Base-by-base conservation (phyloP, 306 rosid species). In the Pachyrhizus erosus region DNA sequence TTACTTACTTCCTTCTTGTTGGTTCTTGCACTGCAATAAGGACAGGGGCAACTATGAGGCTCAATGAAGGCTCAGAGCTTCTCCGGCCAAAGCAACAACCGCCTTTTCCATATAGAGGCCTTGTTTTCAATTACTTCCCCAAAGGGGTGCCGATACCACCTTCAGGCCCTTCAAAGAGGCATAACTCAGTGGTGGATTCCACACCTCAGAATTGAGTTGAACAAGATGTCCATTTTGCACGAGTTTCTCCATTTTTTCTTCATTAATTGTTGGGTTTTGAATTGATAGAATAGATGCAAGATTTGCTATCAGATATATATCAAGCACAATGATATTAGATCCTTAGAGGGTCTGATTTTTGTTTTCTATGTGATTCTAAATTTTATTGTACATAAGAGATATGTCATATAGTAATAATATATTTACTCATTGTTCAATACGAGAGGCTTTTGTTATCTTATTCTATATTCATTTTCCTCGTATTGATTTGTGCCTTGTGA, bases 161-260 rank as follows among this genome's bases (percentile, higher is more conserved):
- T 75, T 96, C 99, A 6, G 98, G 92, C 24, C 99, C 99, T 40
- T 96, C 99, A 48, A 87, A 82, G n/a, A 83, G 97, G 67, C 99
- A 96, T 78, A 96, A 96, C 86, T 72, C 91, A 4, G 74, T 78
- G 49, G 84, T 85, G 74, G 79, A 84, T 82, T 89, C 98, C 27
- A 45, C 87, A 3, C 92, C 98, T 74, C 72, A 78, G 3, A 88
- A 91, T 85, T 93, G 83, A 90, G 79, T 34, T 46, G 7, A 80
- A 29, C 17, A 18, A 51, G 43, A 76, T 64, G 34, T 21, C 4
- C 15, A 65, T 24, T 74, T 48, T 70, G 17, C 73, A 75, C 40
- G 3, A 48, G 82, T 68, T 29, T 67, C 34, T 51, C 58, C 69
- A 8, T 71, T 46, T 37, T 21, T 45, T 73, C 34, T 77, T 29